Conservation (phyloP, 768 basidiomycete species). For the Phaeotremella fagi region DNA sequence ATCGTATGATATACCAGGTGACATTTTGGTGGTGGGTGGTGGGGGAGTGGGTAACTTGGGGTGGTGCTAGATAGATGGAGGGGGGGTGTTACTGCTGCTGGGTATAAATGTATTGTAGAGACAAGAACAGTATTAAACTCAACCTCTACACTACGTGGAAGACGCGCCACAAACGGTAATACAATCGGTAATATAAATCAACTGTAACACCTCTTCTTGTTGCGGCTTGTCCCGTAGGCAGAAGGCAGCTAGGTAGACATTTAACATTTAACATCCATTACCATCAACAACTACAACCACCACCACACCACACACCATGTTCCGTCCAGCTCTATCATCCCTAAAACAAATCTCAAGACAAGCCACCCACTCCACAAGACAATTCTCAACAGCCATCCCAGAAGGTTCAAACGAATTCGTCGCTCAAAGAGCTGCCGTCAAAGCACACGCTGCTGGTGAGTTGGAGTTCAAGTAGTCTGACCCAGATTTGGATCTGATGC, state of each 20-base stretch:
- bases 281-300: background rate
- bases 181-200: no score
- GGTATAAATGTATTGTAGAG: no score
- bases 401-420: slow-evolving; percentile 38
- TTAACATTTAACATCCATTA: background rate
- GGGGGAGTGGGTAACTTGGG: no score
- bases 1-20: slow-evolving; percentile 49
- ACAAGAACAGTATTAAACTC: no score
- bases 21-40: no score
- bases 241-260: background rate
- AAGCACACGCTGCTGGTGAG: slow-evolving; percentile 44
- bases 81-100: no score
- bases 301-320: slow-evolving; percentile 9
- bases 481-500: background rate
- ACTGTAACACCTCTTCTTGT: background rate
- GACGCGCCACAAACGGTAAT: no score
- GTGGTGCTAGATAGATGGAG: no score
- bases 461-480: slow-evolving; percentile 1
- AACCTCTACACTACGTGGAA: no score
- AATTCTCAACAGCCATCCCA: slow-evolving; percentile 21
- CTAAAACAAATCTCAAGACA: slow-evolving; percentile 19
- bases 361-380: slow-evolving; percentile 14
- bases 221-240: background rate
- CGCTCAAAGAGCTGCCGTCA: slow-evolving; percentile 31
- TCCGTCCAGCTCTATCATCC: slow-evolving; percentile 14